Evolutionary conservation across 495 filamentous ascomycete genomes (phyloP), one percentile per base, ranked within the genome.

Genomic region (Aspergillus sclerotiicarbonarius): DNA sequence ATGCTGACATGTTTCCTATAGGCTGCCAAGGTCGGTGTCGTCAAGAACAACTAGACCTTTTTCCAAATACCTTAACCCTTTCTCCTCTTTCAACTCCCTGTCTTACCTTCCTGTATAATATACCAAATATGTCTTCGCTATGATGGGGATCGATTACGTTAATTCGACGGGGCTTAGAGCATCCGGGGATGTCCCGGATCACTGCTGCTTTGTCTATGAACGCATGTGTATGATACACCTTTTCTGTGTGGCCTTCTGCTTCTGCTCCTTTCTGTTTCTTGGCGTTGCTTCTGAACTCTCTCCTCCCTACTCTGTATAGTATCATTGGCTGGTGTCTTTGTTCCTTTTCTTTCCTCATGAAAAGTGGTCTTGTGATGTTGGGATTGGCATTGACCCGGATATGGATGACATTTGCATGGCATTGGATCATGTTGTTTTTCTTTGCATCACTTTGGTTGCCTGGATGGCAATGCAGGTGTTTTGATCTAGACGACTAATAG

Each of bases 1-100:
- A 12, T 58, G 43, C 57, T 72, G 57, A 65, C 59, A 53, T 32
- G 32, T 57, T 13, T 43, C 45, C 49, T 52, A 41, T 50, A 85
- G 78, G 89, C 93, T 58, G 90, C 93, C 62, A 96, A 98, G 82
- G 93, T 98, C 54, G 93, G 93, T 63, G 90, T 98, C 56, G 93
- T 95, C 41, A 85, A 87, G 74, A 86, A 87, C 70, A 72, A 77
- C 60, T 84, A 80, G 79, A 66, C 31, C n/a, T 31, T 21, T 60
- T 7, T 33, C 35, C 39, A n/a, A 44, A n/a, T 29, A 2, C 18
- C 20, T n/a, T 15, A 9, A 41, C 35, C 33, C 8, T 21, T 18
- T 35, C 47, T 19, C 33, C 50, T 29, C 8, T 41, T 33, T 29
- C 45, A 18, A 45, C 33, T 49, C 41, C 44, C 44, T 51, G 2